Conservation (phyloP, 768 basidiomycete genomes). For the Tephrocybe sp. region DNA sequence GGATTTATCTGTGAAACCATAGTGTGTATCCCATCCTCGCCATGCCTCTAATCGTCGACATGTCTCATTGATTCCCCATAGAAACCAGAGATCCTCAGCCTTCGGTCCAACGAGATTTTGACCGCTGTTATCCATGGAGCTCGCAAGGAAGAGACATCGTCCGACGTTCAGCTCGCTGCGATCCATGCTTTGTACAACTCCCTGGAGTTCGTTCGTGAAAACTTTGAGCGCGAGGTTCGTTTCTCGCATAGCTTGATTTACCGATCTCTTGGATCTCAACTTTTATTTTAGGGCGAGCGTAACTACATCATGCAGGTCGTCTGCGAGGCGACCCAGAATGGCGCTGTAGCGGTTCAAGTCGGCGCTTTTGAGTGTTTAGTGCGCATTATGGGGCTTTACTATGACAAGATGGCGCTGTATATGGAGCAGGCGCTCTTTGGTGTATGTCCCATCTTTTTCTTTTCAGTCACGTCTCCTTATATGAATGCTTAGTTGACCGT, state of each 20-base stretch:
- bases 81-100: constrained; percentile 90
- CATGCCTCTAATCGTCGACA: not conserved
- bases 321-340: constrained; percentile 94
- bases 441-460: constrained; percentile 44
- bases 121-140: constrained; percentile 99
- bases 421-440: constrained; percentile 99
- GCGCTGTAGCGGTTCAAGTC: constrained; percentile 81
- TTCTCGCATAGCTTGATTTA: not conserved
- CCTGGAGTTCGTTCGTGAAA: constrained; percentile 95
- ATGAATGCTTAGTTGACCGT: constrained; percentile 71
- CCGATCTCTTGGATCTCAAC: constrained; percentile 9
- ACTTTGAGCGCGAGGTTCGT: constrained; percentile 94
- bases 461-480: constrained; percentile 16
- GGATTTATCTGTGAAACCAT: constrained; percentile 97
- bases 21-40: constrained; percentile 53
- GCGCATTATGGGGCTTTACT: constrained; percentile 95
- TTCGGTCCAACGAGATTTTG: constrained; percentile 94
- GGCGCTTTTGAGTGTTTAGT: constrained; percentile 95
- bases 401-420: constrained; percentile 98
- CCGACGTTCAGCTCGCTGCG: constrained; percentile 91
- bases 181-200: constrained; percentile 93
- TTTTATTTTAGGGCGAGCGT: constrained; percentile 76
- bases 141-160: constrained; percentile 88
- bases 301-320: constrained; percentile 99
- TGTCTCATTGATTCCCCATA: constrained; percentile 29